Evolutionary conservation across 2,329 filamentous ascomycete species (phyloP).

Genomic region (Nemania sp.): DNA sequence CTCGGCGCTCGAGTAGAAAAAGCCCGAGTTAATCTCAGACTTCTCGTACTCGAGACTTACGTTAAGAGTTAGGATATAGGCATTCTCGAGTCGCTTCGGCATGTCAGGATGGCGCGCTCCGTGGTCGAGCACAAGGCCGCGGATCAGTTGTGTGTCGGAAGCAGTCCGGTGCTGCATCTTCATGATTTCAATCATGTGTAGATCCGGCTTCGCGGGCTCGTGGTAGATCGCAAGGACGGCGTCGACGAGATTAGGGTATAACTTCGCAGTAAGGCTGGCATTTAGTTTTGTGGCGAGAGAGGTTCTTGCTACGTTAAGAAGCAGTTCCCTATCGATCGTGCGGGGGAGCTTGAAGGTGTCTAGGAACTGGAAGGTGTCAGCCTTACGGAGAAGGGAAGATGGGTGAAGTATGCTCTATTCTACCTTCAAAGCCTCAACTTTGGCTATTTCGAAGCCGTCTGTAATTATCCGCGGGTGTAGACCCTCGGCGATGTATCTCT

Average conservation of each 20-base stretch:
- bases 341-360: conserved; percentile 89
- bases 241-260: conserved; percentile 95
- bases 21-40: conserved; percentile 97
- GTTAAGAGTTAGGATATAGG: conserved; percentile 91
- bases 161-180: conserved; percentile 99
- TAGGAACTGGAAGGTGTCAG: conserved; percentile 69
- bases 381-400: background rate
- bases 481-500: conserved; percentile 95
- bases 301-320: conserved; percentile 90
- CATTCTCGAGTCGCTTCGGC: conserved; percentile 95
- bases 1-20: conserved; percentile 97
- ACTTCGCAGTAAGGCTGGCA: conserved; percentile 80
- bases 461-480: conserved; percentile 95
- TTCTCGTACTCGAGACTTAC: conserved; percentile 99
- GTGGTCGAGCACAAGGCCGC: conserved; percentile 90
- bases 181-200: conserved; percentile 99
- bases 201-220: conserved; percentile 85
- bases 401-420: background rate
- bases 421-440: conserved; percentile 87
- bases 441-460: conserved; percentile 96
- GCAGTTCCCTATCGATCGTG: conserved; percentile 89
- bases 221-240: conserved; percentile 94
- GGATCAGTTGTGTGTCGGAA: conserved; percentile 93
- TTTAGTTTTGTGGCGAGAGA: conserved; percentile 96
- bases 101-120: conserved; percentile 97